Base-by-base conservation (phyloP, 1,139 yeast genomes). In the Debaryomyces robertsiae region DNA sequence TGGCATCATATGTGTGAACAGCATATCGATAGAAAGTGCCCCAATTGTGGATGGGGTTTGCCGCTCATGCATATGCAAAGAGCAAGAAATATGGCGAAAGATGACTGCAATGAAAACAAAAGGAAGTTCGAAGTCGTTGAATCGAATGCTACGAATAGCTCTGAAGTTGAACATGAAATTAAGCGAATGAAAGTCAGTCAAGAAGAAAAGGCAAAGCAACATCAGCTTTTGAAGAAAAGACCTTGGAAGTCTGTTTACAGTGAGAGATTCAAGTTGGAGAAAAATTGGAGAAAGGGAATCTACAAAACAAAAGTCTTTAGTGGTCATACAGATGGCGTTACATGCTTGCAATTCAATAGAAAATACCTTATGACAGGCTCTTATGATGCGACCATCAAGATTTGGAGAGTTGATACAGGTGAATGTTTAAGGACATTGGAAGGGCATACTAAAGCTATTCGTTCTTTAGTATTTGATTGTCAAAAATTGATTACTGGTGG, bases 1-100 rank as follows among this genome's bases (percentile, higher is more conserved):
- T 93, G 98, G 98, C 95, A 93, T 60, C 90, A 93, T 52, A 85
- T 93, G 93, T 93, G 98, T 61, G 96, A 90, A 61, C 98, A 93
- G 63, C 98, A 93, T 60, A 93, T 93, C 44, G 98, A 93, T 63
- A 75, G 95, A 45, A 93, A 93, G 61, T 93, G 98, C 65, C 96
- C 97, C 32, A 89, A 88, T 59, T 93, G 98, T 69, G 98, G 98
- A 9, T 93, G 98, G 98, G 98, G 98, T 4, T 72, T 93, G 51
- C 98, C 98, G 2, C 68, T 93, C 46, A 79, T 93, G 79, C 89
- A 84, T 53, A 85, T 85, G 84, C 84, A 83, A 56, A 69, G 87
- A 47, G 84, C 87, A 6, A 67, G 88, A 47, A 84, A 77, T 53
- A 63, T 66, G 60, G 62, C 54, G 23, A 67, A 57, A 19, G 67